Evolutionary conservation across 2,329 filamentous ascomycete genomes (phyloP).

Genomic region (Colletotrichum spinosum): DNA sequence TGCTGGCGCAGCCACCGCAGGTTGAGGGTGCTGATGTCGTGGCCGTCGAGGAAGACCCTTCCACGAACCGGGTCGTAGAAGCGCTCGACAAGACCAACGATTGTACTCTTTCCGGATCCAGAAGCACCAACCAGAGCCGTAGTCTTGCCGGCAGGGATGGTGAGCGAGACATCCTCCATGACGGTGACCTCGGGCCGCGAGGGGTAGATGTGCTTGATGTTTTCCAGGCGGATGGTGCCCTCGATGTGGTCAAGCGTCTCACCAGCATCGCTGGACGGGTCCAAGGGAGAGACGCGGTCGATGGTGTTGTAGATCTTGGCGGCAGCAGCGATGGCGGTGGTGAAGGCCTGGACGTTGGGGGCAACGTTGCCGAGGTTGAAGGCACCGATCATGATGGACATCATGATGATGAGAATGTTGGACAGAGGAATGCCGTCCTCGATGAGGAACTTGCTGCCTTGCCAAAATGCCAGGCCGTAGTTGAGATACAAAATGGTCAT

Average conservation of each 20-base stretch:
- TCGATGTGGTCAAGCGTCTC: conserved; percentile 77
- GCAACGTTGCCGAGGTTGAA: conserved; percentile 91
- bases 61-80: conserved; percentile 94
- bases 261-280: conserved; percentile 79
- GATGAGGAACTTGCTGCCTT: conserved; percentile 81
- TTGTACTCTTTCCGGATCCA: conserved; percentile 93
- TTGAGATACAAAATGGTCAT: conserved; percentile 88
- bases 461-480: conserved; percentile 90
- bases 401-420: conserved; percentile 84
- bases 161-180: conserved; percentile 84
- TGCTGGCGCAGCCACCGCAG: conserved; percentile 92
- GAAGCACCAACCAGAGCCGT: conserved; percentile 95
- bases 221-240: conserved; percentile 82
- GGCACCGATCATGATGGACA: conserved; percentile 92
- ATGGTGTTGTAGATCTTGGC: conserved; percentile 95
- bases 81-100: conserved; percentile 91
- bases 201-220: conserved; percentile 94
- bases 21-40: conserved; percentile 84
- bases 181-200: conserved; percentile 91
- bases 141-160: conserved; percentile 88
- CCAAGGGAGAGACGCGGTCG: conserved; percentile 85
- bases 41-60: conserved; percentile 82
- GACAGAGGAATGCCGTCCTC: conserved; percentile 73
- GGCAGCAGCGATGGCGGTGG: conserved; percentile 83
- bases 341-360: conserved; percentile 89